Base-by-base conservation (phyloP, 257 asterid genomes). In the Striga asiatica region DNA sequence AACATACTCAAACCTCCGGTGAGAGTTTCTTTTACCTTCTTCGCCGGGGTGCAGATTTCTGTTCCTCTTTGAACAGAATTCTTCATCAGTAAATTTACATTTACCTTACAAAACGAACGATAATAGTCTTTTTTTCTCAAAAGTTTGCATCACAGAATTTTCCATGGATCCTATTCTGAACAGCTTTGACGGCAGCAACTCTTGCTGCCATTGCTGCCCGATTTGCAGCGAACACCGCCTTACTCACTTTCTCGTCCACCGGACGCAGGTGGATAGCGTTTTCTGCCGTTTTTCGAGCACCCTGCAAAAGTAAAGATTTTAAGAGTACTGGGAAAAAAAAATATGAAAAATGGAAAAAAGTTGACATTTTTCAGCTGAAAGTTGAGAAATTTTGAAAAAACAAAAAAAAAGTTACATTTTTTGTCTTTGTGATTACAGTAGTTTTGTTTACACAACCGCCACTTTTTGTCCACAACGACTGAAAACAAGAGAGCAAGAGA, bases 241-340 rank as follows among this genome's bases (percentile, higher is more conserved):
- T 85, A 74, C 77, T 81, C 58, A 89, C 95, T 67, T 79, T 79
- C 12, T 77, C 93, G 3, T 89, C 95, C 29, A 85, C 93, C 28
- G 56, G 57, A 0, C 61, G 72, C 12, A 76, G 66, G 56, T 66
- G 77, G 41, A 74, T 57, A 3, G 95, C 79, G 6, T 67, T 77
- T 46, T 78, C 87, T 29, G 97, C 92, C 12, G 74, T 75, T 66
- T 46, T 85, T 55, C 88, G 74, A 12, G 93, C 81, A 72, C 87
- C 92, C 95, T 89, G 79, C 61, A 53, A 23, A 23, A 5, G 20
- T 17, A 54, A 34, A 37, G 53, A 34, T 10, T 45, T 23, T 13
- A 14, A 43, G 41, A 50, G 51, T n/a, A n/a, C n/a, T n/a, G n/a
- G n/a, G n/a, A n/a, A n/a, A n/a, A n/a, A n/a, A n/a, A n/a, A n/a